These are phyloP conservation scores for Paracoccidioides brasiliensis DNA, from an alignment of 2,329 filamentous ascomycete genomes.

Conservation along the genomic window DNA sequence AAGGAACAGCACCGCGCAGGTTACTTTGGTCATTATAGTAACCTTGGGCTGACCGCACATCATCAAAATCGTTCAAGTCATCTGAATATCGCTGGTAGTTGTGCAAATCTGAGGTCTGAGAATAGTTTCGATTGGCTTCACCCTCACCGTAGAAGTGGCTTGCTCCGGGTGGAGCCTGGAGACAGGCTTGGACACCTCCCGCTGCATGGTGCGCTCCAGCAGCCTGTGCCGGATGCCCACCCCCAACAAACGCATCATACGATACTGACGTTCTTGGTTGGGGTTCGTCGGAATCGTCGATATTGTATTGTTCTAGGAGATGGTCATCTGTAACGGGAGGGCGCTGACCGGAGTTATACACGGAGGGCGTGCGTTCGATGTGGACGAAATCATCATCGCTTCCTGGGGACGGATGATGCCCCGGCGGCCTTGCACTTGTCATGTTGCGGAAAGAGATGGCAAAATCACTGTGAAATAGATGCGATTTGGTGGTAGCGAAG, in stretches of 20 bases:
- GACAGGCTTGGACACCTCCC: constrained; percentile 24
- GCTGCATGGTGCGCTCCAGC: constrained; percentile 23
- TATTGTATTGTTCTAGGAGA: constrained; percentile 60
- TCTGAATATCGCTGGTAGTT: constrained; percentile 82
- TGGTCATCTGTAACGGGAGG: constrained; percentile 73
- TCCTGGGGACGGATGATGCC: constrained; percentile 33
- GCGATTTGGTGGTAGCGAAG: constrained; percentile 21
- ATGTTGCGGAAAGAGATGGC: constrained; percentile 23
- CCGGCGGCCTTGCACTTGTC: constrained; percentile 42
- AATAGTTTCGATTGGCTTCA: constrained; percentile 35
- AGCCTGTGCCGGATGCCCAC: constrained; percentile 39
- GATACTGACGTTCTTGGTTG: constrained; percentile 71
- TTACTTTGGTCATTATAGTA: constrained; percentile 59
- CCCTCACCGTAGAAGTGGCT: constrained; percentile 5
- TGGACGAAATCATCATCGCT: constrained; percentile 33
- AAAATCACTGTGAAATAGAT: constrained; percentile 14
- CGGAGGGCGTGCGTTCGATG: constrained; percentile 27
- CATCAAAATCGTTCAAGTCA: constrained; percentile 73
- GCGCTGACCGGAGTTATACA: constrained; percentile 61
- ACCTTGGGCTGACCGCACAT: constrained; percentile 52
- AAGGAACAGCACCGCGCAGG: constrained; percentile 30
- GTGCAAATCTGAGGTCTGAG: constrained; percentile 67
- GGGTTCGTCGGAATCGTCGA: constrained; percentile 50
- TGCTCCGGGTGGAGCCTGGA: constrained; percentile 11
- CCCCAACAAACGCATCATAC: constrained; percentile 89